These are phyloP conservation scores for Teunomyces atbi DNA, from an alignment of 805 yeast genomes.

Conservation along the genomic window DNA sequence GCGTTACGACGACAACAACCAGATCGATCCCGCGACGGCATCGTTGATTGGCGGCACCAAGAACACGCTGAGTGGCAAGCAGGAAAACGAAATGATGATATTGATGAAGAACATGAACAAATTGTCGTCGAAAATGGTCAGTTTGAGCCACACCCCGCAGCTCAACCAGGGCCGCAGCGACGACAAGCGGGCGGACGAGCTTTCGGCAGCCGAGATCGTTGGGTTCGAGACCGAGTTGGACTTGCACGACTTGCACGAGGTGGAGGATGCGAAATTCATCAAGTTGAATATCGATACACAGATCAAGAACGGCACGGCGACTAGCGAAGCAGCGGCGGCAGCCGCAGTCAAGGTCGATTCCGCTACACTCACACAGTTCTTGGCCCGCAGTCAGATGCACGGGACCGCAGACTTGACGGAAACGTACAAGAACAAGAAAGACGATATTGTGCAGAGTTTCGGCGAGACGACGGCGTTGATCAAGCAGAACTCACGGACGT, in stretches of 20 bases:
- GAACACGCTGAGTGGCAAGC: slow-evolving; percentile 4
- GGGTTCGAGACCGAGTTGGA: slow-evolving; percentile 41
- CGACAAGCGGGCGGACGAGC: neutral
- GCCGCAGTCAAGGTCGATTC: slow-evolving; percentile 19
- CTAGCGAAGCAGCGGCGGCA: slow-evolving; percentile 22
- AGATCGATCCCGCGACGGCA: slow-evolving; percentile 2
- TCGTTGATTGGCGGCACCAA: neutral
- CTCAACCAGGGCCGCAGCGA: neutral
- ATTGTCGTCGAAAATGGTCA: slow-evolving; percentile 77
- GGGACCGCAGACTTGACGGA: slow-evolving; percentile 26
- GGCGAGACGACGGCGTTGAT: slow-evolving; percentile 47
- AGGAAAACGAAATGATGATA: slow-evolving; percentile 64
- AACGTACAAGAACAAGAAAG: slow-evolving; percentile 26
- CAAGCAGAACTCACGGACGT: slow-evolving; percentile 54
- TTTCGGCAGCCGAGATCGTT: neutral
- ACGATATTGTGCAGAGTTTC: slow-evolving; percentile 42
- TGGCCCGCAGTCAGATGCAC: slow-evolving; percentile 16
- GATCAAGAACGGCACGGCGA: slow-evolving; percentile 21
- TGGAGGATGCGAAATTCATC: slow-evolving; percentile 49
- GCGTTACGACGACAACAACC: slow-evolving; percentile 52
- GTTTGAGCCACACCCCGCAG: slow-evolving; percentile 12
- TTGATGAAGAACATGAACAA: slow-evolving; percentile 87
- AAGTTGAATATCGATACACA: slow-evolving; percentile 41
- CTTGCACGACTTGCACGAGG: slow-evolving; percentile 51
- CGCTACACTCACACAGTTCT: slow-evolving; percentile 13